Percentiles rank a stretch among this genome's conserved stretches.
phyloP scores from a whole-genome alignment of 2,329 filamentous ascomycete genomes.

The Chalaropsis thielavioides region DNA sequence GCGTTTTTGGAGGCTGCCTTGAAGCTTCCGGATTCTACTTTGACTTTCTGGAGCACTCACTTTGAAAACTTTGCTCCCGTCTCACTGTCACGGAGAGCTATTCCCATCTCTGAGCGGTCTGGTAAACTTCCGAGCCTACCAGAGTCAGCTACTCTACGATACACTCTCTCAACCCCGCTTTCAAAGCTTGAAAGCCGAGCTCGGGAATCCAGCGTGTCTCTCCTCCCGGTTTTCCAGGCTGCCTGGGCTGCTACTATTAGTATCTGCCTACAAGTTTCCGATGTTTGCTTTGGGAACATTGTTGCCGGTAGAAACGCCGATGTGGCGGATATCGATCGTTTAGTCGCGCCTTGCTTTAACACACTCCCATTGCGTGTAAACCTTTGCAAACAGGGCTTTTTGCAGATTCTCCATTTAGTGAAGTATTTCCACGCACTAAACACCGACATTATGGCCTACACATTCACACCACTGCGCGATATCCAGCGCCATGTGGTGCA shows the following conservation, averaged over 20 bases:
- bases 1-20: constrained; percentile 49
- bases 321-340: constrained; percentile 49
- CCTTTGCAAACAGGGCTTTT: constrained; percentile 34
- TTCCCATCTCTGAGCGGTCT: constrained; percentile 16
- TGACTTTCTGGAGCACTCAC: constrained; percentile 51
- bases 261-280: constrained; percentile 38
- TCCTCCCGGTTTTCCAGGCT: constrained; percentile 55
- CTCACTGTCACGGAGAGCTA: constrained; percentile 19
- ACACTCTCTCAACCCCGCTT: not conserved
- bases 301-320: constrained; percentile 60
- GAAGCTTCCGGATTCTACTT: constrained; percentile 32
- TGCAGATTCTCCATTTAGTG: constrained; percentile 34
- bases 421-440: constrained; percentile 48
- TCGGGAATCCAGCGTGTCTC: constrained; percentile 34
- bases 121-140: not conserved
- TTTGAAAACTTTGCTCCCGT: constrained; percentile 34
- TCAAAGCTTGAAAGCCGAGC: not conserved
- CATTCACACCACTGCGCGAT: constrained; percentile 59
- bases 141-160: not conserved
- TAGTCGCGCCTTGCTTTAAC: constrained; percentile 89
- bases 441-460: constrained; percentile 47
- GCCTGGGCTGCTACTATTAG: constrained; percentile 55
- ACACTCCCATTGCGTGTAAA: constrained; percentile 59
- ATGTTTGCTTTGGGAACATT: constrained; percentile 80
- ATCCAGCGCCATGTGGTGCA: constrained; percentile 43